A percentile compares a stretch with the other conserved stretches of the same genome.
These are phyloP conservation scores for Carex cristatella DNA, from an alignment of 176 grass and related monocot genomes.

Conservation along the genomic window DNA sequence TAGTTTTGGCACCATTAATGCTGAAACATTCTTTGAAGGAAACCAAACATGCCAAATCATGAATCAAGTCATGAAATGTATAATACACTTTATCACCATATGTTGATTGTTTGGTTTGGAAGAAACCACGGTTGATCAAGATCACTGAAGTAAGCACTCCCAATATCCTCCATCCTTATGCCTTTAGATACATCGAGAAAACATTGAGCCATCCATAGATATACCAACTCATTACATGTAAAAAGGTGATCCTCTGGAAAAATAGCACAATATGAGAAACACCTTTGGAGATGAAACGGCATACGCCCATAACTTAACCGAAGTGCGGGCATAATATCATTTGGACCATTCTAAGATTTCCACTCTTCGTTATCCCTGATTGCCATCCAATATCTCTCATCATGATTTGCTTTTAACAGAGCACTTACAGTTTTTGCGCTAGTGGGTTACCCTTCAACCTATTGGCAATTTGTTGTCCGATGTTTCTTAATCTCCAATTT, in stretches of 20 bases:
- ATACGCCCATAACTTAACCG: slow-evolving; percentile 32
- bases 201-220: slow-evolving; percentile 43
- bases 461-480: not conserved
- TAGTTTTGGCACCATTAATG: not conserved
- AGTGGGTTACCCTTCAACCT: slow-evolving; percentile 4
- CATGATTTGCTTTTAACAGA: not conserved
- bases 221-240: not conserved
- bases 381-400: not conserved
- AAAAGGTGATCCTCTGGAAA: slow-evolving; percentile 10
- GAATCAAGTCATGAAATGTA: slow-evolving; percentile 30
- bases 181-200: not conserved
- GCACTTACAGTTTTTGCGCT: not conserved
- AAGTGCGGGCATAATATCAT: slow-evolving; percentile 19
- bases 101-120: not conserved
- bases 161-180: slow-evolving; percentile 29
- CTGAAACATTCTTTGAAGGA: not conserved
- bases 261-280: slow-evolving; percentile 28
- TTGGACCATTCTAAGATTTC: not conserved
- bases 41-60: slow-evolving; percentile 21
- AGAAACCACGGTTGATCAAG: slow-evolving; percentile 23
- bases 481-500: not conserved
- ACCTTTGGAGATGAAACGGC: not conserved
- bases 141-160: not conserved
- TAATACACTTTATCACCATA: not conserved
- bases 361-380: slow-evolving; percentile 10